phyloP scores from a whole-genome alignment of 2,329 filamentous ascomycete species.

The Aureobasidium melanogenum region DNA sequence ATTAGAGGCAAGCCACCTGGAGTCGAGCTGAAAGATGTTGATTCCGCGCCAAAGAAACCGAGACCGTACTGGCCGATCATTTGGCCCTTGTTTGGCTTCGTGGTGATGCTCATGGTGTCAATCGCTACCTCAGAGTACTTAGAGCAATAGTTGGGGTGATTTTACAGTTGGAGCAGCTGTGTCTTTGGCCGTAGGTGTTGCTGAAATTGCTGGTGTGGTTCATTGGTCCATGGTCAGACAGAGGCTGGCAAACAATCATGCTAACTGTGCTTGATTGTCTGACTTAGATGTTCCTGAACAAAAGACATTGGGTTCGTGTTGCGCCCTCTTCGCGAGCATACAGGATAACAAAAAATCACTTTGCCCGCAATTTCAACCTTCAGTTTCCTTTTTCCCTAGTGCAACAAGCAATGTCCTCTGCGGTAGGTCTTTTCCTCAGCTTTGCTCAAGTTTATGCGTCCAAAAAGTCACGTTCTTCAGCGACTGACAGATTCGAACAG shows the following conservation, averaged over 20 bases:
- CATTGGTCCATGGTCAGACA: conserved; percentile 7
- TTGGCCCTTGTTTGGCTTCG: not conserved
- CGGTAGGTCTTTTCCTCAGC: not conserved
- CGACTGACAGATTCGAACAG: not conserved
- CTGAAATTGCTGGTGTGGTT: conserved; percentile 24
- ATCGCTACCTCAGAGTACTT: not conserved
- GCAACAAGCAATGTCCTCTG: not conserved
- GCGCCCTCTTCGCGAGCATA: not conserved
- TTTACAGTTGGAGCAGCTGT: conserved; percentile 14
- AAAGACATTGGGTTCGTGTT: not conserved
- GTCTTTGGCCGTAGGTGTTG: conserved; percentile 20
- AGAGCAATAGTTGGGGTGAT: not conserved
- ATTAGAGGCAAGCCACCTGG: not conserved
- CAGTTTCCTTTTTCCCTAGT: not conserved
- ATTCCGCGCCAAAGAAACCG: not conserved
- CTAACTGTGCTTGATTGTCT: not conserved
- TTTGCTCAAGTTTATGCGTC: too few relatives aligned
- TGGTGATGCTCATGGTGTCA: not conserved
- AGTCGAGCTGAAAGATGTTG: not conserved
- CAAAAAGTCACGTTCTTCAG: not conserved
- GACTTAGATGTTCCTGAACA: not conserved
- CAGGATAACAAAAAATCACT: not conserved
- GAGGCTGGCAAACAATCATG: not conserved
- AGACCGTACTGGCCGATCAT: not conserved
- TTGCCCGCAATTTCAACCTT: not conserved